Conservation (phyloP, 257 asterid species). For the Gentiana straminea region DNA sequence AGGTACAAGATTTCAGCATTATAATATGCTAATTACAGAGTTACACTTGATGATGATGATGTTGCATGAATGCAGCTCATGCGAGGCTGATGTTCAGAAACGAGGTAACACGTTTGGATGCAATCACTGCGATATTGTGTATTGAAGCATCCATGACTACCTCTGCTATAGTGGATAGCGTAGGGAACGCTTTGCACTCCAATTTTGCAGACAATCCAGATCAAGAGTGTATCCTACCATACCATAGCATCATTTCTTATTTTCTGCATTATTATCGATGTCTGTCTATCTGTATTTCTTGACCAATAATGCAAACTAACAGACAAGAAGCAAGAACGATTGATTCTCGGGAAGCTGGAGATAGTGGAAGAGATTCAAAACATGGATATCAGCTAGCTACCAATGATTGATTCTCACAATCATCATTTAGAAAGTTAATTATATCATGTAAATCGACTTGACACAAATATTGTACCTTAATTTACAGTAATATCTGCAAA, state of each 20-base stretch:
- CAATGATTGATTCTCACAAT: no score
- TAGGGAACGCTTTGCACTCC: constrained; percentile 89
- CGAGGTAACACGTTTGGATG: constrained; percentile 87
- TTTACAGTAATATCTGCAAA: not conserved
- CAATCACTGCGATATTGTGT: constrained; percentile 86
- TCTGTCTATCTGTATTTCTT: constrained; percentile 24
- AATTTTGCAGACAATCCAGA: constrained; percentile 82
- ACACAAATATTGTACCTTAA: no score
- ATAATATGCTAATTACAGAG: not conserved
- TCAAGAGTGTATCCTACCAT: constrained; percentile 81
- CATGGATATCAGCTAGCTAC: not conserved
- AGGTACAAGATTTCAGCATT: constrained; percentile 29
- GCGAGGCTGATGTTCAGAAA: constrained; percentile 95
- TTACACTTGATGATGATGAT: no score
- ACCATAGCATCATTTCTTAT: constrained; percentile 7
- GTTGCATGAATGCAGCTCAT: constrained; percentile 38
- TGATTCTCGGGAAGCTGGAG: constrained; percentile 72
- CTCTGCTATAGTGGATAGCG: constrained; percentile 89
- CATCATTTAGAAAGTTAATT: no score
- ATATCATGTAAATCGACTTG: no score
- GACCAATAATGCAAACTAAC: constrained; percentile 18
- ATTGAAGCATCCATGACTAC: constrained; percentile 91
- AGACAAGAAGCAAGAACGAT: constrained; percentile 80
- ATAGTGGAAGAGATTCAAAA: constrained; percentile 42
- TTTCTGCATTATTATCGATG: not conserved